Conservation (phyloP, 2,329 filamentous ascomycete genomes). For the Diaporthe caulivora region DNA sequence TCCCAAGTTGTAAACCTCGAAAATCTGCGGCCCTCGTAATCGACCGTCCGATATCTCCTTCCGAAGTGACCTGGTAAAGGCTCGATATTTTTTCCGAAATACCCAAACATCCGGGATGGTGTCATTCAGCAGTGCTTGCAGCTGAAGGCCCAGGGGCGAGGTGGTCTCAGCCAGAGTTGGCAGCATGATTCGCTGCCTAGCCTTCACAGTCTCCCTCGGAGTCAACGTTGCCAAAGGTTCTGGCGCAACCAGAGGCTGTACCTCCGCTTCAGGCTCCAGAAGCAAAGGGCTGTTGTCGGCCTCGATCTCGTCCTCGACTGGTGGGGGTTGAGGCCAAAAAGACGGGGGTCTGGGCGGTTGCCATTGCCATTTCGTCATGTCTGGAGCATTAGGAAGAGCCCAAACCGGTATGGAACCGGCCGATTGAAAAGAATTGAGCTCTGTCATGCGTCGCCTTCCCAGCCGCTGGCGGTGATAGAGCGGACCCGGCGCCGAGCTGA, state of each 20-base stretch:
- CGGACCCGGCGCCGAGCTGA: constrained; percentile 62
- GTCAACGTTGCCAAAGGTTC: background rate
- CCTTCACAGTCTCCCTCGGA: background rate
- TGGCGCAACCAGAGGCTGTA: background rate
- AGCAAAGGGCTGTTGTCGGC: background rate
- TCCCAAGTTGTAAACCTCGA: constrained; percentile 27
- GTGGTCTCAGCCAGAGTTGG: background rate
- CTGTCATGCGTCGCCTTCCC: constrained; percentile 67
- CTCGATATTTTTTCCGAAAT: background rate
- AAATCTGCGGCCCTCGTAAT: constrained; percentile 26
- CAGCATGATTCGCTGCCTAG: background rate
- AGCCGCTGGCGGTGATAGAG: constrained; percentile 66
- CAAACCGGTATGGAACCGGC: constrained; percentile 57
- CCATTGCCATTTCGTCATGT: constrained; percentile 65
- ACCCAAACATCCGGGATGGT: background rate
- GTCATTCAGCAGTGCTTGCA: constrained; percentile 42
- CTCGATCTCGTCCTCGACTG: constrained; percentile 3
- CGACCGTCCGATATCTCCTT: constrained; percentile 18
- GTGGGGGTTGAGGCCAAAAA: constrained; percentile 24
- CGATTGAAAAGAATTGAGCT: constrained; percentile 57
- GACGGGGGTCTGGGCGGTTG: constrained; percentile 54
- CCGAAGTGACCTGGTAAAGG: background rate
- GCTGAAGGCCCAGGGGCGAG: constrained; percentile 36
- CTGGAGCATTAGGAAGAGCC: constrained; percentile 59
- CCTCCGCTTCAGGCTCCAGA: background rate